Base-by-base conservation (phyloP, 2,329 filamentous ascomycete species). In the Elsinoe perseae region DNA sequence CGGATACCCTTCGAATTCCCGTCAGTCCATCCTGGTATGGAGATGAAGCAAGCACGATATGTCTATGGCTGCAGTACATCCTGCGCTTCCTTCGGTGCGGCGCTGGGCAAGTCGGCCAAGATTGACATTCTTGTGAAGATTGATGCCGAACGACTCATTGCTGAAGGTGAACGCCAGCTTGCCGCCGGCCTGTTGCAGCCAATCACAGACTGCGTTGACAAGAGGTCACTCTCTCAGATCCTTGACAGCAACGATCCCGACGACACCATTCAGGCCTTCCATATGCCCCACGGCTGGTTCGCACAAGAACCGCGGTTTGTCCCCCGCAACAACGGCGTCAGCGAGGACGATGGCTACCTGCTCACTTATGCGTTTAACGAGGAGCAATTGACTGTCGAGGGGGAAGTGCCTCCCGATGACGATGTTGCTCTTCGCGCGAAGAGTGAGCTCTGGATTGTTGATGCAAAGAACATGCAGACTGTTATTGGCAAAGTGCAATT, bases 281-380 rank as follows among this genome's bases (percentile, higher is more conserved):
- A 68, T 14, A 75, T 87, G 64, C 85, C 85, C 0, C 62, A 68
- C 0, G 78, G 79, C 0, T 82, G 79, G 73, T 87, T 75, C 59
- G 82, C 82, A 0, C 84, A 87, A 64, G 85, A 87, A 66, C 79
- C 83, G 1, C 77, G 81, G 0, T 88, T 88, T 59, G 77, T 88
- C 3, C 71, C 82, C 2, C 69, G 77, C 1, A 43, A 61, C 32
- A 43, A 48, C 9, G 58, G 55, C 1, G 61, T 68, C 0, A 65
- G 62, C 0, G 85, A 88, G 65, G 84, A 87, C 61, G 82, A 84
- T 60, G 85, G 85, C 0, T 87, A 78, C 69, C 70, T 87, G 0
- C 70, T 88, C 3, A 83, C 81, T 44, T 87, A 86, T 61, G 83
- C 84, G 1, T 88, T 88, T 59, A 82, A 88, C 60, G 85, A 87